Percentiles rank a stretch among this genome's conserved stretches.
Conservation (phyloP, 371 early-diverging fungal species). For the Apophysomyces elegans region DNA sequence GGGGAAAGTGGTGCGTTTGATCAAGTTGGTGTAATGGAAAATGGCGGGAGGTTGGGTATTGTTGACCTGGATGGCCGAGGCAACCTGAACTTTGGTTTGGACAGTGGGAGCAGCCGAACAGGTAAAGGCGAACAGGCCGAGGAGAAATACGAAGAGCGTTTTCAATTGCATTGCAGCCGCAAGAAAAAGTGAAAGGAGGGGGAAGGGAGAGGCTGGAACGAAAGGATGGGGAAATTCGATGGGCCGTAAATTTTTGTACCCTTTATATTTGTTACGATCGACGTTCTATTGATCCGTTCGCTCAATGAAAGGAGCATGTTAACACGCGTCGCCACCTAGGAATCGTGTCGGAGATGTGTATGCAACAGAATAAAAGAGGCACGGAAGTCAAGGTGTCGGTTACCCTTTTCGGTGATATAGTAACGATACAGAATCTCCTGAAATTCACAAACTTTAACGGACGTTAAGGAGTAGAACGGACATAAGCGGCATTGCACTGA, state of each 20-base stretch:
- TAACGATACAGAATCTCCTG: slow-evolving; percentile 2
- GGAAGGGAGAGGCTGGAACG: neutral
- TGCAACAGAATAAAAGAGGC: slow-evolving; percentile 5
- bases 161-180: neutral
- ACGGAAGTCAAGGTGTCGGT: slow-evolving; percentile 2
- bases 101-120: slow-evolving; percentile 3
- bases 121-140: slow-evolving; percentile 10
- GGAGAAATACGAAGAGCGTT: neutral
- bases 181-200: neutral
- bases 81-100: neutral
- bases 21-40: neutral
- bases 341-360: neutral
- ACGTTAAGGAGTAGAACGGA: neutral
- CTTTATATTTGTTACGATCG: slow-evolving; percentile 5
- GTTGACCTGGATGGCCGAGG: neutral
- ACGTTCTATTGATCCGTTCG: neutral
- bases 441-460: slow-evolving; percentile 2
- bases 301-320: neutral
- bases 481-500: neutral
- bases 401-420: neutral
- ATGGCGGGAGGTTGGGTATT: neutral
- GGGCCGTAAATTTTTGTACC: neutral
- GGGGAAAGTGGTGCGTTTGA: slow-evolving; percentile 19
- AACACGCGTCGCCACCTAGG: slow-evolving; percentile 2
- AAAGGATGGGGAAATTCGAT: neutral